These are phyloP conservation scores for Polytrichum commune DNA, from an alignment of 225 moss, liverwort and hornwort genomes.

Conservation along the genomic window DNA sequence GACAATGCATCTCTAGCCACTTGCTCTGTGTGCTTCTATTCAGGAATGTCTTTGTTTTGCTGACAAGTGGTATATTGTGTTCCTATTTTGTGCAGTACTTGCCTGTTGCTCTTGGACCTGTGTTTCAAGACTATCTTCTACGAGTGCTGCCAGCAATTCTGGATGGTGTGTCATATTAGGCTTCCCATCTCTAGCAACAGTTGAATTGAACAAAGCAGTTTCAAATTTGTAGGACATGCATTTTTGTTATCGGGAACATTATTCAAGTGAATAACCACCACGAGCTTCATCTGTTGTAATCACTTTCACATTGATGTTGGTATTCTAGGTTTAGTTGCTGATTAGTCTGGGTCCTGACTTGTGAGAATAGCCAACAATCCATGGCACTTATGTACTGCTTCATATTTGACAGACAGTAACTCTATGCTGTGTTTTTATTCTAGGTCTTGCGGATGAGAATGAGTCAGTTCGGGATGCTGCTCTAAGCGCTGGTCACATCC, in stretches of 20 bases:
- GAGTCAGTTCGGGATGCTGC: conserved; percentile 98
- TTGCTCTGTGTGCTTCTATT: neutral
- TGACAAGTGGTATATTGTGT: conserved; percentile 11
- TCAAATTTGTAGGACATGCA: too few relatives aligned
- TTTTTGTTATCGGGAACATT: too few relatives aligned
- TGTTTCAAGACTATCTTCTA: conserved; percentile 90
- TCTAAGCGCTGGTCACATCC: conserved; percentile 90
- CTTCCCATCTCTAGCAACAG: neutral
- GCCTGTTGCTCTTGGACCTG: conserved; percentile 89
- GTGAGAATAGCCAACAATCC: too few relatives aligned
- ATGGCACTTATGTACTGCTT: too few relatives aligned
- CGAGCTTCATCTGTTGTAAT: too few relatives aligned
- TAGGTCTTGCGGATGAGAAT: conserved; percentile 99
- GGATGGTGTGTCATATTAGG: conserved; percentile 55
- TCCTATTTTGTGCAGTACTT: conserved; percentile 62
- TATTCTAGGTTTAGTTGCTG: too few relatives aligned
- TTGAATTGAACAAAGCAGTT: too few relatives aligned
- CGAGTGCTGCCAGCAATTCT: conserved; percentile 92
- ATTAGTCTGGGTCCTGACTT: too few relatives aligned
- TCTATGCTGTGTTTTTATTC: conserved; percentile 5
- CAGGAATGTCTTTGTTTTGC: neutral
- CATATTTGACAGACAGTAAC: neutral
- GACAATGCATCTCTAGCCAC: neutral
- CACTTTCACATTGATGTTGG: too few relatives aligned
- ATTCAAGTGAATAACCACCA: too few relatives aligned